Evolutionary conservation across 352 stramenopile species (phyloP), one percentile per base, ranked within the genome.

Genomic region (Globisporangium alternatum): DNA sequence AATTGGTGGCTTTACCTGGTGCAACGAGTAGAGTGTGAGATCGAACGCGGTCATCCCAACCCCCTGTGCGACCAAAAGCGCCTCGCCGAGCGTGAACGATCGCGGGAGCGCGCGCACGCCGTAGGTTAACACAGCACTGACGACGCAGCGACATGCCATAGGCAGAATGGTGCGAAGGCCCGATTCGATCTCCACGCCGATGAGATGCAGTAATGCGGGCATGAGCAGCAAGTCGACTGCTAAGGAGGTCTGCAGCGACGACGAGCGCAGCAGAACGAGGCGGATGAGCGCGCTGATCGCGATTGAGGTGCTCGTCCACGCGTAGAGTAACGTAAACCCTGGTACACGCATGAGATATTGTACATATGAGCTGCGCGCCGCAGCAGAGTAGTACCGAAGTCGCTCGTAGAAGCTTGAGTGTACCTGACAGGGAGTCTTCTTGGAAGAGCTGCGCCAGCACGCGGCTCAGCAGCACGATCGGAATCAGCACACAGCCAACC

Each of bases 61-160:
- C 3, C 77, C 78, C 53, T 95, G 80, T 2, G 82, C 73, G 19
- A 91, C 72, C 21, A 95, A 72, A 45, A 90, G 37, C 10, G 76
- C 83, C 66, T 95, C 86, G 0, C 86, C 84, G 33, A 91, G 53
- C 2, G 82, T 95, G 55, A 95, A 92, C 10, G 86, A 95, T 5
- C 75, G 69, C 17, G 74, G 74, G 5, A 93, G 59, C 5, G 74
- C 69, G 10, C 68, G 60, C 9, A 88, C 62, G 0, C 80, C 83
- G 22, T 69, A 78, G 39, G 64, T 56, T 15, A 92, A 62, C 17
- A 85, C 64, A 60, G 62, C 5, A 35, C 70, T 70, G 51, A 83
- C 70, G 21, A 76, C 3, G 10, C 72, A 58, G 33, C 81, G 70
- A 35, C 65, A 73, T 37, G 73, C 54, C 0, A 78, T 75, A 3